These are phyloP conservation scores for Cinnamomum micranthum DNA, from an alignment of 164 flowering plant species.

Conservation along the genomic window DNA sequence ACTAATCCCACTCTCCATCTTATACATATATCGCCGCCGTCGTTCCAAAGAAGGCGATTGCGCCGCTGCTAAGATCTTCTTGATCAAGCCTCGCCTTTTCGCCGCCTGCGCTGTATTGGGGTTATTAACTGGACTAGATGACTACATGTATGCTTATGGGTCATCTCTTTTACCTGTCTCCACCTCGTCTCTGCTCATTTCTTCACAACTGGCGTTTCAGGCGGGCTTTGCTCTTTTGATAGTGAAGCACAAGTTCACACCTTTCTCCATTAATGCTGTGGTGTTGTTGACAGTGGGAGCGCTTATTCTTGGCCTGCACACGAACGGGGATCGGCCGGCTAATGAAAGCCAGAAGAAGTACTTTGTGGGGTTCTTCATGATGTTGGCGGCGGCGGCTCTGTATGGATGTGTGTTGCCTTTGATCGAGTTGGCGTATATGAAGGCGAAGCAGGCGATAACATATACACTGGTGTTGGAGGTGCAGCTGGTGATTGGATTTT, in stretches of 20 bases:
- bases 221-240: constrained; percentile 11
- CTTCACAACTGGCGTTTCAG: constrained; percentile 16
- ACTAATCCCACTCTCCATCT: constrained; percentile 29
- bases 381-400: constrained; percentile 39
- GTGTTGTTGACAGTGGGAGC: constrained; percentile 44
- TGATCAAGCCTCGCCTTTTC: constrained; percentile 4
- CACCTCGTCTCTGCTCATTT: constrained; percentile 20
- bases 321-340: constrained; percentile 32
- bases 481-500: constrained; percentile 33
- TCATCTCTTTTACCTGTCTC: constrained; percentile 13
- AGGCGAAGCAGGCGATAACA: constrained; percentile 28
- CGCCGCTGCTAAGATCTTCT: background rate
- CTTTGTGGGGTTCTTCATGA: constrained; percentile 39
- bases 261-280: constrained; percentile 43
- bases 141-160: constrained; percentile 17
- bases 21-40: constrained; percentile 10
- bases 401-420: constrained; percentile 43
- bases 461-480: constrained; percentile 48
- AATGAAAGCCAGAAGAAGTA: constrained; percentile 24
- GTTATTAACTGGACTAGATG: constrained; percentile 11
- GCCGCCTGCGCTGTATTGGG: constrained; percentile 28
- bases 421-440: constrained; percentile 47
- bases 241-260: constrained; percentile 40
- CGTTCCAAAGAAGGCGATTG: background rate
- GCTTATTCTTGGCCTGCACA: constrained; percentile 37